A percentile compares a stretch with the other conserved stretches of the same genome.
These are phyloP conservation scores for Irpex sp. DNA, from an alignment of 1,284 basidiomycete species.

Conservation along the genomic window DNA sequence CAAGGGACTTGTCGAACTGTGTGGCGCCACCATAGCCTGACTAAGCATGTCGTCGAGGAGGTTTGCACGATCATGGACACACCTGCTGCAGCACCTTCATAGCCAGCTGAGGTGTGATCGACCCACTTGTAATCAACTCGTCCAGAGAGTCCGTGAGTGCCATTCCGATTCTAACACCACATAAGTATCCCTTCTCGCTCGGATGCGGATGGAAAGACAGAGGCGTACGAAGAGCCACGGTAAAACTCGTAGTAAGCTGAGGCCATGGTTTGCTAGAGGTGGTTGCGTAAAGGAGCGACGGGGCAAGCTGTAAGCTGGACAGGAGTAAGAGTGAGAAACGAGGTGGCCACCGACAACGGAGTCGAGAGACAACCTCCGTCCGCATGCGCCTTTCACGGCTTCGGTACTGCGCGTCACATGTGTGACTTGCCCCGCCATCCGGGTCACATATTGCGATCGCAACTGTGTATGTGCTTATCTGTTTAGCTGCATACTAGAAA, in stretches of 20 bases:
- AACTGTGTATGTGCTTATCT: neutral
- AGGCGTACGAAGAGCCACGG: conserved; percentile 78
- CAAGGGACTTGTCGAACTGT: conserved; percentile 93
- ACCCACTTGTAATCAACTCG: conserved; percentile 95
- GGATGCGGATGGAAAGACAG: neutral
- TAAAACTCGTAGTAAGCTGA: conserved; percentile 91
- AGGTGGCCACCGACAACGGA: conserved; percentile 21
- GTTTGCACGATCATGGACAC: conserved; percentile 18
- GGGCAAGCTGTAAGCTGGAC: conserved; percentile 10
- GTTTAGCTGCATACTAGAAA: neutral
- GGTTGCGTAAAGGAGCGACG: conserved; percentile 9
- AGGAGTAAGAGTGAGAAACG: conserved; percentile 3
- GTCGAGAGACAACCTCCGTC: conserved; percentile 10
- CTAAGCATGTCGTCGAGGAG: neutral
- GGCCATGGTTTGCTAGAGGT: conserved; percentile 45
- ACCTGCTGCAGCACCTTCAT: conserved; percentile 98
- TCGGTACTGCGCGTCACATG: neutral
- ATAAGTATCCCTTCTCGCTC: neutral
- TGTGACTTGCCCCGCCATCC: neutral
- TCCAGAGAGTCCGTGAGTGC: conserved; percentile 98
- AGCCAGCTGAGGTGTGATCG: conserved; percentile 95
- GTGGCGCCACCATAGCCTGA: neutral
- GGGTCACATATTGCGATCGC: neutral
- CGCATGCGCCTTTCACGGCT: neutral
- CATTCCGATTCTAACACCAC: conserved; percentile 81